Percentiles rank a stretch among this genome's conserved stretches.
These are phyloP conservation scores for Cupressus sempervirens DNA, from an alignment of 75 land plant species.

Conservation along the genomic window DNA sequence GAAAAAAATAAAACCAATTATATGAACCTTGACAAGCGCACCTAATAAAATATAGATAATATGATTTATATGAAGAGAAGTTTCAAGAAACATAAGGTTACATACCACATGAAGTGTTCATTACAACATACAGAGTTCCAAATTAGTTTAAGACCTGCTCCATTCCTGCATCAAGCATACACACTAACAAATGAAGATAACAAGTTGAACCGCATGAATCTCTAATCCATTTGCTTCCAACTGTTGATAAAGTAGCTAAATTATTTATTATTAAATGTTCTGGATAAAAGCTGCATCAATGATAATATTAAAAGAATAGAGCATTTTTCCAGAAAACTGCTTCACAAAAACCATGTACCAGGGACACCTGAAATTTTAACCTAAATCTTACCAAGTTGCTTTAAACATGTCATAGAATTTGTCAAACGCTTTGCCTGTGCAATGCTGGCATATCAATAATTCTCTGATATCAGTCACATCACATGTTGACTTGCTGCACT, in stretches of 20 bases:
- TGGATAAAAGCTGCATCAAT: not conserved
- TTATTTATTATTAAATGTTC: not conserved
- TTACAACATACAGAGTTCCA: slow-evolving; percentile 61
- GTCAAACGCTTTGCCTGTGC: slow-evolving; percentile 59
- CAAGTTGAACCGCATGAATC: not conserved
- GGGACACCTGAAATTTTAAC: not conserved
- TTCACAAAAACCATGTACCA: not conserved
- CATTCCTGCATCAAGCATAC: slow-evolving; percentile 36
- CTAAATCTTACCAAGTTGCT: slow-evolving; percentile 54
- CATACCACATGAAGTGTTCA: slow-evolving; percentile 58
- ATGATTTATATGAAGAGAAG: not conserved
- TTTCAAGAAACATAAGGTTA: not conserved
- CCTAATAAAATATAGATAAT: not conserved
- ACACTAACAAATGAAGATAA: slow-evolving; percentile 1
- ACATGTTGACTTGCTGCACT: slow-evolving; percentile 64
- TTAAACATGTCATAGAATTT: slow-evolving; percentile 63
- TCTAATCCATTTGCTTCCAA: not conserved
- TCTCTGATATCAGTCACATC: slow-evolving; percentile 51
- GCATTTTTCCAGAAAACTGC: not conserved
- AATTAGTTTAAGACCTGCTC: slow-evolving; percentile 44
- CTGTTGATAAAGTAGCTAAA: not conserved
- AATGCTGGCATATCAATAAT: slow-evolving; percentile 52
- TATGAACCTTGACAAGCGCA: not conserved
- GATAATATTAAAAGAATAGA: not conserved
- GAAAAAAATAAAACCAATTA: not conserved